phyloP scores from a whole-genome alignment of 2,329 filamentous ascomycete species.

The Scorias spongiosa region DNA sequence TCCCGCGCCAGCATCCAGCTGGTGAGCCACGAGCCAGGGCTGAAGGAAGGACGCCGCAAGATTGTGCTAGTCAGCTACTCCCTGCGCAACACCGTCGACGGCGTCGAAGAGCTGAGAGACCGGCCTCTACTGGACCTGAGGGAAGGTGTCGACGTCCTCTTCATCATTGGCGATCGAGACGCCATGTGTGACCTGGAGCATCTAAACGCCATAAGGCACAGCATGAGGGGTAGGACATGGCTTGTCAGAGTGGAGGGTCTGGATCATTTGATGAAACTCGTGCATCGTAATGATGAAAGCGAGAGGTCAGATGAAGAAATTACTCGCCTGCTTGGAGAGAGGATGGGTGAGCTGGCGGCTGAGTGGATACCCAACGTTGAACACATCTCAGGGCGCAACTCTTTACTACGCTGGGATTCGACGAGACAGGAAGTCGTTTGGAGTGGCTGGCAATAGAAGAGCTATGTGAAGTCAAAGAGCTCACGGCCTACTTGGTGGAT shows the following conservation, averaged over 20 bases:
- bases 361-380: background rate
- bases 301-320: background rate
- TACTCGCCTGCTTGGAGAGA: background rate
- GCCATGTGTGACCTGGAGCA: background rate
- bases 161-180: background rate
- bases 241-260: background rate
- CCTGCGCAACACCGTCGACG: background rate
- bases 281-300: background rate
- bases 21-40: background rate
- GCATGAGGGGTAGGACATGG: background rate
- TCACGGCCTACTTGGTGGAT: background rate
- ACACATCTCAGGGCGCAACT: background rate
- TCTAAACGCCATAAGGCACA: background rate
- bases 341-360: background rate
- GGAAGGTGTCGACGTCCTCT: background rate
- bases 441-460: background rate
- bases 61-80: background rate
- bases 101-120: background rate
- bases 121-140: background rate
- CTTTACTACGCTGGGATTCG: background rate
- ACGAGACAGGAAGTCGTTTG: background rate
- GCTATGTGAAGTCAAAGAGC: background rate
- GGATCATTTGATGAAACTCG: background rate
- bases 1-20: background rate
- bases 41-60: background rate